Evolutionary conservation across 768 basidiomycete species (phyloP).

Genomic region (Tylopilus sp.): DNA sequence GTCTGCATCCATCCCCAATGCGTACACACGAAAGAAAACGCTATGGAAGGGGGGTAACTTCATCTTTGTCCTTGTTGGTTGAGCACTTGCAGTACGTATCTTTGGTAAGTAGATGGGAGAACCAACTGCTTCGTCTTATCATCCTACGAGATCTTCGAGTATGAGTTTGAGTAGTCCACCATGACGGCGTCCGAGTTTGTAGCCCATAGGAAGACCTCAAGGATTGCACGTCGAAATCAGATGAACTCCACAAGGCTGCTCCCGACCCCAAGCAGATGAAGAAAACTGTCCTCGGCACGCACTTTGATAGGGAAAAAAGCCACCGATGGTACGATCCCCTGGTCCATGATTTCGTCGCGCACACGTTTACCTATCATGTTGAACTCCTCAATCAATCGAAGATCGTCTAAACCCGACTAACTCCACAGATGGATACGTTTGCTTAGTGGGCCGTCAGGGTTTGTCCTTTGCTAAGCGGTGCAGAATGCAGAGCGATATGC

Average conservation of each 20-base stretch:
- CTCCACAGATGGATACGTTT: slow-evolving; percentile 6
- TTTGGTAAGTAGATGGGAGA: slow-evolving; percentile 8
- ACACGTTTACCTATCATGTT: slow-evolving; percentile 12
- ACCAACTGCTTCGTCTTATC: slow-evolving; percentile 12
- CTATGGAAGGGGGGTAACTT: neutral
- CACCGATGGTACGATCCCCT: slow-evolving; percentile 11
- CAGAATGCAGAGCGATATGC: slow-evolving; percentile 9
- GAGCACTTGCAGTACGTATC: slow-evolving; percentile 6
- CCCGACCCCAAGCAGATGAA: slow-evolving; percentile 9
- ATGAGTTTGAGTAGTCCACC: slow-evolving; percentile 15
- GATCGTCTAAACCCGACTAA: slow-evolving; percentile 2
- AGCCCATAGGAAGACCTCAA: slow-evolving; percentile 10
- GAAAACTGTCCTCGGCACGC: slow-evolving; percentile 12
- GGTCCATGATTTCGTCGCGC: slow-evolving; percentile 6
- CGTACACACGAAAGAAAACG: slow-evolving; percentile 10
- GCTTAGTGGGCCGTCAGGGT: neutral
- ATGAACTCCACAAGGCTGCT: slow-evolving; percentile 8
- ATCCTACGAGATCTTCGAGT: slow-evolving; percentile 11
- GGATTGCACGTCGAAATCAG: slow-evolving; percentile 8
- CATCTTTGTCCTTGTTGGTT: slow-evolving; percentile 4
- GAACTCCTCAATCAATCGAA: slow-evolving; percentile 15
- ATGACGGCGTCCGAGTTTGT: slow-evolving; percentile 14
- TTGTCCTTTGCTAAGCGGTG: slow-evolving; percentile 2
- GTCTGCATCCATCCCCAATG: slow-evolving; percentile 10
- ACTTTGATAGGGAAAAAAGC: slow-evolving; percentile 11